Percentiles rank a stretch among this genome's conserved stretches.
Evolutionary conservation across 371 early-diverging fungal species (phyloP).

Genomic region (Rhizopus stolonifer): DNA sequence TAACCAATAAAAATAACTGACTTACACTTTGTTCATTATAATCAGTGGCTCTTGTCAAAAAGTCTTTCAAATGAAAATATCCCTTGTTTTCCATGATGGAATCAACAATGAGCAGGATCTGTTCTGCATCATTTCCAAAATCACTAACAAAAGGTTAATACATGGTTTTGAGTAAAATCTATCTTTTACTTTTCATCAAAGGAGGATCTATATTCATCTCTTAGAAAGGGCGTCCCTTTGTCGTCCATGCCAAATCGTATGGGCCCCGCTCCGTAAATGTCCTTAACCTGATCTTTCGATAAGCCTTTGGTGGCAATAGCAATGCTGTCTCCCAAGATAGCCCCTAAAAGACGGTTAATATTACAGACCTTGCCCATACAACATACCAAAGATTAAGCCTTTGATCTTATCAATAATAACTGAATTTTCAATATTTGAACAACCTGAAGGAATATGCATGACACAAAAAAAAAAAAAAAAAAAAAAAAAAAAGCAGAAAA

Average conservation of each 20-base stretch:
- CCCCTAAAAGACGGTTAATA: conserved; percentile 34
- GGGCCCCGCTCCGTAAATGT: conserved; percentile 55
- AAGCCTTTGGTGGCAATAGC: conserved; percentile 73
- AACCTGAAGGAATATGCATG: conserved; percentile 51
- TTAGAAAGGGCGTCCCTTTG: conserved; percentile 34
- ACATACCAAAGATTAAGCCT: conserved; percentile 48
- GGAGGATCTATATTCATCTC: conserved; percentile 33
- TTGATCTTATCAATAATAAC: conserved; percentile 47
- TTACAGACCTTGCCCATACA: neutral
- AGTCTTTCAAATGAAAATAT: conserved; percentile 49
- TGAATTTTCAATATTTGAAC: conserved; percentile 35
- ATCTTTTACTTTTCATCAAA: conserved; percentile 51
- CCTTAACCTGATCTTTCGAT: conserved; percentile 39
- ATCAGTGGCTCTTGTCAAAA: conserved; percentile 44
- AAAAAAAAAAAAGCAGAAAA: neutral
- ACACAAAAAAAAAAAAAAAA: neutral
- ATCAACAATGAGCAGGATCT: conserved; percentile 56
- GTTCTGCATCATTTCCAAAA: conserved; percentile 73
- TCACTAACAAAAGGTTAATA: too few species aligned
- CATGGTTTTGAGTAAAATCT: too few species aligned
- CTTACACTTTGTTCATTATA: conserved; percentile 29
- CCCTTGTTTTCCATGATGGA: conserved; percentile 53
- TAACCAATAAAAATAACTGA: too few species aligned
- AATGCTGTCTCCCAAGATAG: conserved; percentile 68
- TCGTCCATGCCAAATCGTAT: conserved; percentile 59